Evolutionary conservation across 345 rosid genomes (phyloP).

Genomic region (Boechera stricta): DNA sequence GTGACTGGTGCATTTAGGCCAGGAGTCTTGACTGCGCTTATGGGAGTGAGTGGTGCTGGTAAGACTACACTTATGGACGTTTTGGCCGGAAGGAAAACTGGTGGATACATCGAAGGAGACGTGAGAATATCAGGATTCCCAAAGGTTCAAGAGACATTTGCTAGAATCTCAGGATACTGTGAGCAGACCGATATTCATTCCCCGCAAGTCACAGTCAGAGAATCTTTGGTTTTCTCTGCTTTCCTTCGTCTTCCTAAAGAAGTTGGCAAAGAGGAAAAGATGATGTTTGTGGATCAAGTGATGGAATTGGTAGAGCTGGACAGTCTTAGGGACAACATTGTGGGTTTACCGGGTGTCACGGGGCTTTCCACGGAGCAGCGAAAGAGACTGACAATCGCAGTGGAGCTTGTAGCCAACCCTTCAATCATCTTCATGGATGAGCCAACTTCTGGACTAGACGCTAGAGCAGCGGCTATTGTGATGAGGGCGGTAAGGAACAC

Average conservation of each 20-base stretch:
- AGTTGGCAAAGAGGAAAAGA: slow-evolving; percentile 68
- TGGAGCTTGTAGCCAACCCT: slow-evolving; percentile 34
- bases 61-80: slow-evolving; percentile 96
- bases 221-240: slow-evolving; percentile 83
- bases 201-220: slow-evolving; percentile 80
- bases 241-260: slow-evolving; percentile 79
- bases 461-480: slow-evolving; percentile 85
- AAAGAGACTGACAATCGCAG: slow-evolving; percentile 57
- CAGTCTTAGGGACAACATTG: slow-evolving; percentile 60
- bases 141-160: slow-evolving; percentile 84
- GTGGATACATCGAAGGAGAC: slow-evolving; percentile 88
- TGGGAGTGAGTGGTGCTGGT: slow-evolving; percentile 97
- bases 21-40: slow-evolving; percentile 82
- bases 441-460: slow-evolving; percentile 87
- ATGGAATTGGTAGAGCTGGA: slow-evolving; percentile 65
- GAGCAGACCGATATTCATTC: slow-evolving; percentile 80
- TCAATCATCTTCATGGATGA: slow-evolving; percentile 49
- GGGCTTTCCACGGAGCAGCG: slow-evolving; percentile 87
- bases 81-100: slow-evolving; percentile 86
- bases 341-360: slow-evolving; percentile 70
- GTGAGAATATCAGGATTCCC: slow-evolving; percentile 80
- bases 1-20: slow-evolving; percentile 88
- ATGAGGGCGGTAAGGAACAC: slow-evolving; percentile 58
- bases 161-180: slow-evolving; percentile 59
- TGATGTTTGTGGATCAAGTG: slow-evolving; percentile 73